These are phyloP conservation scores for Cutaneotrichosporon mucoides DNA, from an alignment of 1,284 basidiomycete genomes.

Conservation along the genomic window DNA sequence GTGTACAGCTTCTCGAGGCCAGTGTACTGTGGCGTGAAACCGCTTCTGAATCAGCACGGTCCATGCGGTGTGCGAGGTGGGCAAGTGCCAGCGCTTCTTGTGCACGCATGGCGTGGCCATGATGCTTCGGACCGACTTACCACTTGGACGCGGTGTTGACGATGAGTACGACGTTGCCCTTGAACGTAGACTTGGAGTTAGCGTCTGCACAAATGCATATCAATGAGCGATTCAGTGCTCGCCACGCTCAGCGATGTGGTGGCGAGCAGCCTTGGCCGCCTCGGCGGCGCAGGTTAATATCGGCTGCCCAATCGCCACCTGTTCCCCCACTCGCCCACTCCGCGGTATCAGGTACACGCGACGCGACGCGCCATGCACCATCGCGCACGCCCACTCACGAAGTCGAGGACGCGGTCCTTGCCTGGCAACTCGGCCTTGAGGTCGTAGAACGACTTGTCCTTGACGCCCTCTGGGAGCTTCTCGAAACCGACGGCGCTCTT, in stretches of 20 bases:
- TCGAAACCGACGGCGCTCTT: conserved; percentile 23
- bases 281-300: too few species aligned
- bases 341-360: too few species aligned
- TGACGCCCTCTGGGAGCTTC: conserved; percentile 29
- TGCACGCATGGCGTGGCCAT: background rate
- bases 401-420: conserved; percentile 37
- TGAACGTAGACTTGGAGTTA: conserved; percentile 33
- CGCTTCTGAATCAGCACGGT: background rate
- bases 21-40: conserved; percentile 43
- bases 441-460: conserved; percentile 48
- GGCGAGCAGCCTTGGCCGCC: too few species aligned
- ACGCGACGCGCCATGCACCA: background rate
- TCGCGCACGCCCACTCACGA: conserved; percentile 30
- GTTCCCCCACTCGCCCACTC: too few species aligned
- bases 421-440: conserved; percentile 48
- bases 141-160: conserved; percentile 56
- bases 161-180: conserved; percentile 55
- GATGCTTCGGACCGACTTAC: conserved; percentile 24
- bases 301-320: too few species aligned
- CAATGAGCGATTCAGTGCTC: too few species aligned
- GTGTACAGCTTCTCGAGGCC: conserved; percentile 54
- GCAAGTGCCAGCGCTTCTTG: too few species aligned
- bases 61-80: too few species aligned
- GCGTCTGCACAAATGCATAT: background rate
- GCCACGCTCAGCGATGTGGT: too few species aligned